Base-by-base conservation (phyloP, 1,284 basidiomycete species). In the Sanghuangporus baumii region DNA sequence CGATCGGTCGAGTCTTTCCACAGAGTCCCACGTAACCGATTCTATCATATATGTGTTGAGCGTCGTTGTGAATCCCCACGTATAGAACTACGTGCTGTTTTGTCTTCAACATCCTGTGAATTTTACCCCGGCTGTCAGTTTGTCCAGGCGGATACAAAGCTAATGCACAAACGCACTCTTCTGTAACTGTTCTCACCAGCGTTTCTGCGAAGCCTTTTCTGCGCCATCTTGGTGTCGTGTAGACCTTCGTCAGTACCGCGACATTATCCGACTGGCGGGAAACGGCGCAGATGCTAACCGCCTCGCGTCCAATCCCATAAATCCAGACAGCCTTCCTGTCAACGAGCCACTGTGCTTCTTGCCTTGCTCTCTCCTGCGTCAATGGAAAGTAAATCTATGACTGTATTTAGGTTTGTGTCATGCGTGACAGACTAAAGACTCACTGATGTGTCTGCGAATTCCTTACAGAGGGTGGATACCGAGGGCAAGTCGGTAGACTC, bases 211-310 rank as follows among this genome's bases (percentile, higher is more conserved):
- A 81, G 5, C 80, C 78, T 26, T 71, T 69, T n/a, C 76, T 72
- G 63, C 80, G 73, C 73, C 72, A 79, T 40, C 68, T 66, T 4
- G 76, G 75, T 12, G 74, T 73, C 14, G 81, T 81, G 69, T 78
- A 81, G 6, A 82, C 80, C 69, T 81, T 82, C 48, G 79, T 81
- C 68, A 82, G 78, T 14, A 78, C 79, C 26, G 76, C 75, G 20
- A 80, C 76, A 47, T 73, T 72, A 54, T 75, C 71, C 8, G 77
- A 78, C 63, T 73, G 75, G 20, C 81, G 78, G 18, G 80, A 78
- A 54, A 78, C 79, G 26, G 80, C 80, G 65, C 80, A 81, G 58
- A 82, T 76, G 34, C 78, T 78, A 23, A 78, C 75, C 60, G 79
- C 73, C 57, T 76, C 18, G 75, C 5, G 73, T 72, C 47, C 64